Evolutionary conservation across 306 rosid genomes (phyloP).

Genomic region (Betula pendula): DNA sequence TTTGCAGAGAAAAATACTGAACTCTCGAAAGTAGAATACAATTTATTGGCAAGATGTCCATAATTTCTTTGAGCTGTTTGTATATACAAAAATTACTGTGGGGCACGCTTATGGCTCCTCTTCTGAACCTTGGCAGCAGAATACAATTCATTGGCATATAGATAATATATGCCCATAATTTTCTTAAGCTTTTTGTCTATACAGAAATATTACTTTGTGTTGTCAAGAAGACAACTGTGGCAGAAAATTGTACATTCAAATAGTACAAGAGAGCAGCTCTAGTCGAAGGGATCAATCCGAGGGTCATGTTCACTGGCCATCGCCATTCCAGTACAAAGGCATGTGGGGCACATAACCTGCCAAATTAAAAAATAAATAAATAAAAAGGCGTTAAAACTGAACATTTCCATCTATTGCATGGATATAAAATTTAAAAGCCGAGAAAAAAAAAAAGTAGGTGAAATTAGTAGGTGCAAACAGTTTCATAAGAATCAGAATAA

Average conservation of each 20-base stretch:
- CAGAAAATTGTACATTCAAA: background rate
- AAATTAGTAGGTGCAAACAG: background rate
- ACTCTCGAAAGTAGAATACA: background rate
- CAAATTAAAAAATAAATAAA: constrained; percentile 24
- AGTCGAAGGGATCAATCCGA: constrained; percentile 92
- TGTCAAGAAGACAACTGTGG: background rate
- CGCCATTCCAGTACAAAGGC: constrained; percentile 98
- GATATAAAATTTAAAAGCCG: too few species aligned
- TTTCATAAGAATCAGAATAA: background rate
- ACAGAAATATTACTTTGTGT: background rate
- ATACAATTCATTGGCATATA: background rate
- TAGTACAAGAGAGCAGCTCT: constrained; percentile 12
- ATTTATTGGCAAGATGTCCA: background rate
- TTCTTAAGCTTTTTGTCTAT: background rate
- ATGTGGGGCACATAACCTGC: constrained; percentile 99
- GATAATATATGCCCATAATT: too few species aligned
- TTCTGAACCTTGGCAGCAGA: background rate
- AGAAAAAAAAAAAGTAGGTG: too few species aligned
- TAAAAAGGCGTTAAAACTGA: background rate
- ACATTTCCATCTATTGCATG: too few species aligned
- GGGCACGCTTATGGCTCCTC: background rate
- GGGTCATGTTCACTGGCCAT: constrained; percentile 99
- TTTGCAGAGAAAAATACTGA: background rate
- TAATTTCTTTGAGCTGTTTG: background rate
- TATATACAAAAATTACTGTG: background rate